phyloP scores from a whole-genome alignment of 306 rosid genomes.

The barrel medic (Medicago truncatula) region MtrunA17r5.0-ANR NC_053042.1:30717501-30718000 shows the following conservation, averaged over 20 bases:
- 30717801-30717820: constrained; percentile 90
- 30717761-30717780: constrained; percentile 30
- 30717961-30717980: constrained; percentile 63
- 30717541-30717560: not conserved
- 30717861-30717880: constrained; percentile 7
- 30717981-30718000: constrained; percentile 79
- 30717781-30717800: constrained; percentile 95
- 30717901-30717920: constrained; percentile 38
- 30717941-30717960: constrained; percentile 86
- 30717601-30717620: constrained; percentile 1
- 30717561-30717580: constrained; percentile 10
- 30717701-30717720: constrained; percentile 2
- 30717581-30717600: constrained; percentile 4
- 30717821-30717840: constrained; percentile 93
- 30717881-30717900: constrained; percentile 7
- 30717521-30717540: not conserved
- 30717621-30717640: not conserved
- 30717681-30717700: constrained; percentile 10
- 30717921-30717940: constrained; percentile 79
- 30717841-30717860: constrained; percentile 37
- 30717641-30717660: not conserved
- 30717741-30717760: not conserved
- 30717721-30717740: constrained; percentile 25
- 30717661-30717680: constrained; percentile 16
- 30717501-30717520: too few relatives aligned